Evolutionary conservation across 1,284 basidiomycete species (phyloP).

Genomic region (Singerocomus inundabilis): DNA sequence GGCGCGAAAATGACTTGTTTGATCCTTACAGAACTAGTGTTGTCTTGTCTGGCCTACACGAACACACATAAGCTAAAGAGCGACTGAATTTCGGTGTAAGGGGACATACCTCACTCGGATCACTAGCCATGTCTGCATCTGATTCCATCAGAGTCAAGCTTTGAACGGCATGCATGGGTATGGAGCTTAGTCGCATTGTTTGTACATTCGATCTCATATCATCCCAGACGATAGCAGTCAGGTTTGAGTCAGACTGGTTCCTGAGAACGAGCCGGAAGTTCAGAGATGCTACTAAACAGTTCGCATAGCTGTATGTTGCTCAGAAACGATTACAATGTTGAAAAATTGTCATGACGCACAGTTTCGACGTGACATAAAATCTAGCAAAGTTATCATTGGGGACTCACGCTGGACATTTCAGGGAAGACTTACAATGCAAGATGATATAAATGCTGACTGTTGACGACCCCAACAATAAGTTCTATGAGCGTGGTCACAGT

Average conservation of each 20-base stretch:
- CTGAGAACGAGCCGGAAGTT: constrained; percentile 22
- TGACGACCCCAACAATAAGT: constrained; percentile 12
- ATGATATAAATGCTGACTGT: constrained; percentile 3
- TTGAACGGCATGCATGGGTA: background rate
- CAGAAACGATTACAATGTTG: too few relatives aligned
- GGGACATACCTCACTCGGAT: background rate
- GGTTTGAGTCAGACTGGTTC: constrained; percentile 1
- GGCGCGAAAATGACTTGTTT: too few relatives aligned
- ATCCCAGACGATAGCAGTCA: constrained; percentile 13
- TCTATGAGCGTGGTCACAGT: constrained; percentile 19
- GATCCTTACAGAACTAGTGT: too few relatives aligned
- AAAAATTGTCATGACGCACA: too few relatives aligned
- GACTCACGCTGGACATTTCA: accelerated
- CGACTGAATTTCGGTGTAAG: background rate
- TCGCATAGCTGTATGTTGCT: constrained; percentile 17
- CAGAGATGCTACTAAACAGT: constrained; percentile 21
- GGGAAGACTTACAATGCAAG: constrained; percentile 22
- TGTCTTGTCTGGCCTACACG: too few relatives aligned
- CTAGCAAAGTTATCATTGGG: constrained; percentile 2
- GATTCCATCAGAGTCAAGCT: background rate
- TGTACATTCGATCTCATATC: background rate
- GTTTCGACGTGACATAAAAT: constrained; percentile 27
- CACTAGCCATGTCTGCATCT: background rate
- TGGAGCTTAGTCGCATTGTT: background rate
- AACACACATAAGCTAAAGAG: background rate